phyloP scores from a whole-genome alignment of 2,329 filamentous ascomycete genomes.

The Beauveria asiatica region DNA sequence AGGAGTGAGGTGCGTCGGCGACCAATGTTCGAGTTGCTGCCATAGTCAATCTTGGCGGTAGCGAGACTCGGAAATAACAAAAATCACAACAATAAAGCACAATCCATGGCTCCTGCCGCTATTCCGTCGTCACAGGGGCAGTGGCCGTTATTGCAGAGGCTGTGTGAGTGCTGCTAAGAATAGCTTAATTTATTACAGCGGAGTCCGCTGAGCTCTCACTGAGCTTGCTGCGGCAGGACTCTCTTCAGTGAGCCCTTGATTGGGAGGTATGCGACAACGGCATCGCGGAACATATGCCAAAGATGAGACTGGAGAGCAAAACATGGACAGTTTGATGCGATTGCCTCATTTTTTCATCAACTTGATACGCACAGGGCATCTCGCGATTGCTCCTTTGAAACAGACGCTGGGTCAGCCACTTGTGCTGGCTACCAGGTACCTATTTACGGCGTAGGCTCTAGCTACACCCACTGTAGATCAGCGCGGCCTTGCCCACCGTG shows the following conservation, averaged over 20 bases:
- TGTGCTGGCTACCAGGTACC: too few species aligned
- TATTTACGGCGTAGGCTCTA: too few species aligned
- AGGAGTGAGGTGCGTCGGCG: not conserved
- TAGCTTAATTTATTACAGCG: not conserved
- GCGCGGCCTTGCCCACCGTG: not conserved
- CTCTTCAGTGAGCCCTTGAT: not conserved
- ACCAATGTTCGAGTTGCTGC: not conserved
- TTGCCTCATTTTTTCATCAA: not conserved
- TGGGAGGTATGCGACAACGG: not conserved
- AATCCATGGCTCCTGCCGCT: too few species aligned
- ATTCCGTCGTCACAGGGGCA: not conserved
- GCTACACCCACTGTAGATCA: too few species aligned
- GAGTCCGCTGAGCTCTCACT: not conserved
- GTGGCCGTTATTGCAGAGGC: not conserved
- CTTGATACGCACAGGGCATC: not conserved
- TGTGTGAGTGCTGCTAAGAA: conserved; percentile 5
- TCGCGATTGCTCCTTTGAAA: not conserved
- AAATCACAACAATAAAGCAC: too few species aligned
- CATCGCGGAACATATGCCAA: too few species aligned
- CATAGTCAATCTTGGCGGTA: not conserved
- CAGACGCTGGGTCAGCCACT: conserved; percentile 5
- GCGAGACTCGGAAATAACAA: not conserved
- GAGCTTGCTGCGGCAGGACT: too few species aligned
- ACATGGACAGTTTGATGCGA: not conserved
- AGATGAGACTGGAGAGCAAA: not conserved